Percentiles rank a stretch among this genome's conserved stretches.
Conservation (phyloP, 2,329 filamentous ascomycete genomes). For the Diaporthe capsici region DNA sequence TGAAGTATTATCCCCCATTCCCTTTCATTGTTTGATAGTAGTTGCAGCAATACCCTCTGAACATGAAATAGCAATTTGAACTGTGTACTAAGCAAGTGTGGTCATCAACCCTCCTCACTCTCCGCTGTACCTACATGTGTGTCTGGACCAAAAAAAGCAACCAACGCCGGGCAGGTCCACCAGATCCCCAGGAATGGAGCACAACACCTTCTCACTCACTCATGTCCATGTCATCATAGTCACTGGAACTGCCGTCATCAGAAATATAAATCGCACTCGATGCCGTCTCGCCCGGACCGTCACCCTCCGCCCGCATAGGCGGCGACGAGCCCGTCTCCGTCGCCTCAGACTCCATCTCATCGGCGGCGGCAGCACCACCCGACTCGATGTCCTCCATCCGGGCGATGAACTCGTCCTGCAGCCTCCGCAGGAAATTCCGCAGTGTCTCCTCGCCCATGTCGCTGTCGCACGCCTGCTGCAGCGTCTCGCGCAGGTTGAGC, state of each 20-base stretch:
- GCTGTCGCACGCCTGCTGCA: slow-evolving; percentile 77
- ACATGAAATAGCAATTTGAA: slow-evolving; percentile 10
- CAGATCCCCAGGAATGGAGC: background rate
- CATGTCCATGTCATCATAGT: background rate
- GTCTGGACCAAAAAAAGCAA: background rate
- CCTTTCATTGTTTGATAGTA: slow-evolving; percentile 19
- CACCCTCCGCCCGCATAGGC: background rate
- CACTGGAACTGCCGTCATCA: slow-evolving; percentile 15
- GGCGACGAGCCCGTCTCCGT: background rate
- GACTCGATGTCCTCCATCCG: slow-evolving; percentile 77
- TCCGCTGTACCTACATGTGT: background rate
- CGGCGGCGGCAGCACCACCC: background rate
- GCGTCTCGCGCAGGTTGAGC: slow-evolving; percentile 78
- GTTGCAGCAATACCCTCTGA: slow-evolving; percentile 29
- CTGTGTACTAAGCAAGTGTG: background rate
- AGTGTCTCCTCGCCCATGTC: slow-evolving; percentile 76
- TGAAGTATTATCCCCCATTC: background rate
- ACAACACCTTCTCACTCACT: background rate
- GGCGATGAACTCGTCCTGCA: slow-evolving; percentile 82
- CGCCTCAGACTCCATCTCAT: background rate
- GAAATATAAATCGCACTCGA: background rate
- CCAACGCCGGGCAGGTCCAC: background rate
- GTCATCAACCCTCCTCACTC: background rate
- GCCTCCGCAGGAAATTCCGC: slow-evolving; percentile 71
- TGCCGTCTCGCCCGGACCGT: background rate